These are phyloP conservation scores for Spinellus fusiger DNA, from an alignment of 192 early-diverging fungal genomes.

Conservation along the genomic window DNA sequence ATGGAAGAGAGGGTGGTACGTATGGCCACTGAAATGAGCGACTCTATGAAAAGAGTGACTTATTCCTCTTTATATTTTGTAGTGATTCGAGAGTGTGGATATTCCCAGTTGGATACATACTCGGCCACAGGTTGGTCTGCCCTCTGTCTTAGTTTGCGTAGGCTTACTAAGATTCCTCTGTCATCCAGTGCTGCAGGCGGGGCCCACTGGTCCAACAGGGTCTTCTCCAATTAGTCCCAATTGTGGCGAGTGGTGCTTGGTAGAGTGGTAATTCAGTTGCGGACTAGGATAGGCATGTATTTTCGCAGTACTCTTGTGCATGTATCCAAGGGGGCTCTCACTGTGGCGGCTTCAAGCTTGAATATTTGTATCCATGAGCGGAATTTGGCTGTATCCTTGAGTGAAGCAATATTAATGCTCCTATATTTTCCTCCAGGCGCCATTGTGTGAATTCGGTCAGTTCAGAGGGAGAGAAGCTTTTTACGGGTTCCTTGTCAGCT, in stretches of 20 bases:
- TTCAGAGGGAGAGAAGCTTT: not conserved
- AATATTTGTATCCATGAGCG: not conserved
- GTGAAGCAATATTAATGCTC: not conserved
- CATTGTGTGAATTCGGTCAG: not conserved
- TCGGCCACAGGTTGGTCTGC: not conserved
- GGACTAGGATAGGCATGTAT: not conserved
- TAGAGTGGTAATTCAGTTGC: not conserved
- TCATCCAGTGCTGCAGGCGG: not conserved
- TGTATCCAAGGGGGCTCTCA: not conserved
- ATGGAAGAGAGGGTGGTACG: not conserved
- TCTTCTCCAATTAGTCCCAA: not conserved
- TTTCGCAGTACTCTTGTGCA: not conserved
- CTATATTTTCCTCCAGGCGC: not conserved
- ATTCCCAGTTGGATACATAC: slow-evolving; percentile 1
- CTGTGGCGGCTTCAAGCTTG: not conserved
- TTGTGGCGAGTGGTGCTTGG: not conserved
- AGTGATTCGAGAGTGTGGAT: not conserved
- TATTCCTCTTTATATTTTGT: not conserved
- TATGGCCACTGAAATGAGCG: not conserved
- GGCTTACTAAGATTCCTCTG: not conserved
- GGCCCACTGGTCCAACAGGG: not conserved
- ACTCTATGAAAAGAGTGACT: not conserved
- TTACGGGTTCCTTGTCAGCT: not conserved
- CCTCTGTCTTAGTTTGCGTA: not conserved
- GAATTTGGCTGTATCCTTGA: not conserved